Evolutionary conservation across 208 protist genomes (phyloP).

Genomic region (Acanthamoeba sp.): DNA sequence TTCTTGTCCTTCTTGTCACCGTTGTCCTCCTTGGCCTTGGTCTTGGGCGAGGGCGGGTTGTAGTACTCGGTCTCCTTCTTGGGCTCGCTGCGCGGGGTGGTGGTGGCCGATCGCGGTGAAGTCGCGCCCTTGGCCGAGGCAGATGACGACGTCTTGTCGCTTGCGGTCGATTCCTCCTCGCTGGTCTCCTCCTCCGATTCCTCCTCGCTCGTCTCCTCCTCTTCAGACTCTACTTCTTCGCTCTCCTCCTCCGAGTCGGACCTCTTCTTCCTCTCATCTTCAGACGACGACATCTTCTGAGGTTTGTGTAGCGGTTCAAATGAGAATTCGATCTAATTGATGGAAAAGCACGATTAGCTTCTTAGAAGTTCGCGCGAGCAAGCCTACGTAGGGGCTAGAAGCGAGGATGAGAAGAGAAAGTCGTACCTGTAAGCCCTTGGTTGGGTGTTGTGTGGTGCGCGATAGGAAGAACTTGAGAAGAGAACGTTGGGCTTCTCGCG

Average conservation of each 20-base stretch:
- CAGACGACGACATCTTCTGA: conserved; percentile 8
- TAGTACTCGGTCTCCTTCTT: neutral
- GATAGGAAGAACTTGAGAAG: no score
- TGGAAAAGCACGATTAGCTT: neutral
- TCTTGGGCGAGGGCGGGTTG: conserved; percentile 5
- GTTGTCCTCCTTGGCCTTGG: conserved; percentile 34
- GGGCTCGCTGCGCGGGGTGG: neutral
- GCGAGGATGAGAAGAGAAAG: no score
- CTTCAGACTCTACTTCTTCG: neutral
- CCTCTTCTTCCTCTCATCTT: conserved; percentile 43
- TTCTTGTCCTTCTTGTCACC: conserved; percentile 4
- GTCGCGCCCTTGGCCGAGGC: neutral
- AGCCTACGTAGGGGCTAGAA: no score
- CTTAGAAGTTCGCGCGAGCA: no score
- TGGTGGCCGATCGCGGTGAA: conserved; percentile 12
- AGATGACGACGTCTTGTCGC: neutral
- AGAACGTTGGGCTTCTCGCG: neutral
- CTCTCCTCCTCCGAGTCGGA: neutral
- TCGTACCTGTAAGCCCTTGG: neutral
- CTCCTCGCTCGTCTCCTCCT: conserved; percentile 50
- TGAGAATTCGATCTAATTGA: neutral
- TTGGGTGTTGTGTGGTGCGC: neutral
- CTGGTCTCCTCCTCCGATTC: conserved; percentile 22
- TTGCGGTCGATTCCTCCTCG: conserved; percentile 21
- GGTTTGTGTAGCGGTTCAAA: neutral